Evolutionary conservation across 2,329 filamentous ascomycete species (phyloP), one percentile per base, ranked within the genome.

Genomic region (Aspergillus viridinutans): DNA sequence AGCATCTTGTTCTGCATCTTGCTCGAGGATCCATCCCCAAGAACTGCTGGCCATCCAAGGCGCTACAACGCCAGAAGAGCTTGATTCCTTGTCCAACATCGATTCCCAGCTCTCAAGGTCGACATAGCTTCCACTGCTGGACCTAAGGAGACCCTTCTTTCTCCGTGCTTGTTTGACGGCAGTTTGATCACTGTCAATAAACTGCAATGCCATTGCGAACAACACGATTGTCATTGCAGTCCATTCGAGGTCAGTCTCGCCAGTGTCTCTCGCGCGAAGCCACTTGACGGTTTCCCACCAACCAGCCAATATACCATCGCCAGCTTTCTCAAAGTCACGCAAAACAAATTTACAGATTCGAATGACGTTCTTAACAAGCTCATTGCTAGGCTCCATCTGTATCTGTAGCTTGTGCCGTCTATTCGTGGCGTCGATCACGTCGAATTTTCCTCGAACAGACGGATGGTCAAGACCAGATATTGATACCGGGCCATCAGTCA

Each of bases 251-350:
- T 88, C 81, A 3, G 74, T 72, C 14, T 79, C 69, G 7, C 76
- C 68, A 3, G 80, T 73, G 3, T 80, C 76, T 55, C 81, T 80
- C 10, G 73, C 61, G 42, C 76, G 75, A 43, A 90, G 76, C 89
- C 89, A 93, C 59, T 85, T 83, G 73, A 89, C 82, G 21, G 84
- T 80, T 67, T 90, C 86, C 82, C 89, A 89, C 88, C 89, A 92
- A 2, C 83, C 85, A 9, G 86, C 81, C 56, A 90, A 75, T 9
- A 91, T 74, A 26, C 78, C 78, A 78, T 89, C 75, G 78, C 87
- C 58, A 75, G 84, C 73, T 56, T 74, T 73, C 43, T 82, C 78
- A 0, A 80, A 77, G 21, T 84, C 77, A 6, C 84, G 83, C 28
- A 92, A 70, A 35, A 89, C 81, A 61, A 87, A 85, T 56, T 83